These are phyloP conservation scores for Aspergillus egyptiacus DNA, from an alignment of 495 filamentous ascomycete species.

Conservation along the genomic window DNA sequence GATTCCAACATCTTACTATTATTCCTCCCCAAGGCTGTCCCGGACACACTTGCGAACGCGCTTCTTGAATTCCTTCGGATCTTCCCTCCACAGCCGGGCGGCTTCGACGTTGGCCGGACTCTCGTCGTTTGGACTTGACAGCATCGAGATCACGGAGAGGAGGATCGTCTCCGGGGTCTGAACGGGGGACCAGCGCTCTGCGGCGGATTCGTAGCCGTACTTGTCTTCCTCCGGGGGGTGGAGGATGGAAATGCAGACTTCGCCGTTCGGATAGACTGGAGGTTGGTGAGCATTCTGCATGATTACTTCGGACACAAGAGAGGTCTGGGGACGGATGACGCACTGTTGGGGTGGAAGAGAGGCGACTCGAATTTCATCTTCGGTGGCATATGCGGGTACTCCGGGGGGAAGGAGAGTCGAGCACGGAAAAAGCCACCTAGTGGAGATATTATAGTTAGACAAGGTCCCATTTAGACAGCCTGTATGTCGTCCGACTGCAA, in stretches of 20 bases:
- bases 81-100: constrained; percentile 77
- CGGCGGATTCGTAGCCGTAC: constrained; percentile 88
- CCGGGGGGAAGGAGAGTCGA: constrained; percentile 66
- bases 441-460: background rate
- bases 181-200: constrained; percentile 94
- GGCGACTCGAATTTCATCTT: constrained; percentile 86
- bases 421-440: constrained; percentile 86
- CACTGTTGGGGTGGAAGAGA: constrained; percentile 91
- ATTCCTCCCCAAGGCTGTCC: constrained; percentile 76
- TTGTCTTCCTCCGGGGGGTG: constrained; percentile 95
- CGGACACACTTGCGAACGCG: constrained; percentile 71
- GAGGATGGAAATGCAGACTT: constrained; percentile 94
- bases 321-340: constrained; percentile 12
- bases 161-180: constrained; percentile 95
- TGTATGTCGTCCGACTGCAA: background rate
- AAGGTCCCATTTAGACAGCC: background rate
- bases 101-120: constrained; percentile 94
- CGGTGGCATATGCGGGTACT: constrained; percentile 86
- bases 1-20: no score
- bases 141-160: constrained; percentile 86
- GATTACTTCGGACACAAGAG: background rate
- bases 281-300: background rate
- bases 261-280: constrained; percentile 74
- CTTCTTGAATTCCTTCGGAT: constrained; percentile 74
- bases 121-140: constrained; percentile 90